Evolutionary conservation across 2,329 filamentous ascomycete genomes (phyloP).

Genomic region (Alternaria arborescens): DNA sequence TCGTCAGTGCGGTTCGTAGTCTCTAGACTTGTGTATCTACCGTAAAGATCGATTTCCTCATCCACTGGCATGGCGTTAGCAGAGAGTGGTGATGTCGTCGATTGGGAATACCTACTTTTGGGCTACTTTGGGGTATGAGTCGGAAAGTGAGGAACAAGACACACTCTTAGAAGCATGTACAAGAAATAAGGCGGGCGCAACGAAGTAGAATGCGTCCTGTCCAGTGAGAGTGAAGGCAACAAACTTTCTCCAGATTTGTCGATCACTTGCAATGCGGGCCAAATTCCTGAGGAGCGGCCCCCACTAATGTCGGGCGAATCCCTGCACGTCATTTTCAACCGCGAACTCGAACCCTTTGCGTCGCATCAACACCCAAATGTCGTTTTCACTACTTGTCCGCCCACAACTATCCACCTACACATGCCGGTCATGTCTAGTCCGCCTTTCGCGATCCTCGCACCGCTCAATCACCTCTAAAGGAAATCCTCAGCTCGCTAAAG

Average conservation of each 20-base stretch:
- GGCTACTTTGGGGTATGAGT: background rate
- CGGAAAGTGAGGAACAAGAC: background rate
- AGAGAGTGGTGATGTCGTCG: background rate
- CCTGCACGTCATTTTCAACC: constrained; percentile 18
- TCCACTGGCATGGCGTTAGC: constrained; percentile 35
- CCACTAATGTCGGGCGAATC: constrained; percentile 12
- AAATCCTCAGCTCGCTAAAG: constrained; percentile 1
- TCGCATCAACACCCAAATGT: constrained; percentile 30
- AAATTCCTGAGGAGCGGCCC: constrained; percentile 13
- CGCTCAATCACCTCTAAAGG: constrained; percentile 25
- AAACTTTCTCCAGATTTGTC: constrained; percentile 14
- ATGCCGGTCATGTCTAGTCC: constrained; percentile 41
- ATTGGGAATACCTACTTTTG: constrained; percentile 1
- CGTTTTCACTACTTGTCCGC: constrained; percentile 30
- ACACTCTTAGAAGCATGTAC: constrained; percentile 10
- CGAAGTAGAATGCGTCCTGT: background rate
- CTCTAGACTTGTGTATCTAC: constrained; percentile 39
- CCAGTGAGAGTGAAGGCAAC: constrained; percentile 11
- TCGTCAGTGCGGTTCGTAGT: constrained; percentile 35
- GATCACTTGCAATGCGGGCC: constrained; percentile 14
- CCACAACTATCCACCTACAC: constrained; percentile 37
- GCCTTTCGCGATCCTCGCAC: constrained; percentile 26
- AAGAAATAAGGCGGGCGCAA: constrained; percentile 10
- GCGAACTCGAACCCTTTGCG: constrained; percentile 4
- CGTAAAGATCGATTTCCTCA: constrained; percentile 68